Percentiles rank a stretch among this genome's conserved stretches.
These are phyloP conservation scores for Mucor indicus DNA, from an alignment of 371 early-diverging fungal genomes.

Conservation along the genomic window DNA sequence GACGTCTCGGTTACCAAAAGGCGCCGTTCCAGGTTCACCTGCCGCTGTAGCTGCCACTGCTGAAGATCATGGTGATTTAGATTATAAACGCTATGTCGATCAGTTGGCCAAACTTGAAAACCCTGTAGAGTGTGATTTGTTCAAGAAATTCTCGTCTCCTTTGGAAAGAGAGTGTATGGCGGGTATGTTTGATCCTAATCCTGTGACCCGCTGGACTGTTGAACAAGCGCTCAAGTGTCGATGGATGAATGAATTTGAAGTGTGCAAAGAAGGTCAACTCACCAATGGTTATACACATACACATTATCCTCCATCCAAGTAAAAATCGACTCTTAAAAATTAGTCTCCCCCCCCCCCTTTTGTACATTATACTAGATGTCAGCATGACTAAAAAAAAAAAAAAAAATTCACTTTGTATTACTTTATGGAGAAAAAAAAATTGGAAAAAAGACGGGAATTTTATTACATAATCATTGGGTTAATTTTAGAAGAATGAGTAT, in stretches of 20 bases:
- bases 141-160: slow-evolving; percentile 15
- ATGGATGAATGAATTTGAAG: slow-evolving; percentile 63
- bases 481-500: not conserved
- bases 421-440: no score
- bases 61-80: slow-evolving; percentile 28
- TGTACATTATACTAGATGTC: no score
- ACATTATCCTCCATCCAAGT: no score
- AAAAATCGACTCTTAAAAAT: no score
- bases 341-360: no score
- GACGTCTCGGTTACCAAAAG: slow-evolving; percentile 8
- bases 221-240: slow-evolving; percentile 75
- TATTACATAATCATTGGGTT: not conserved
- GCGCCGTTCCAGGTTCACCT: slow-evolving; percentile 28
- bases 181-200: slow-evolving; percentile 68
- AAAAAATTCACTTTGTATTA: no score
- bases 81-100: slow-evolving; percentile 21
- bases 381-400: no score
- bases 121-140: slow-evolving; percentile 26
- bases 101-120: slow-evolving; percentile 21
- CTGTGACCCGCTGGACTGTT: slow-evolving; percentile 72
- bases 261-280: slow-evolving; percentile 30
- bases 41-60: slow-evolving; percentile 31
- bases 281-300: slow-evolving; percentile 22
- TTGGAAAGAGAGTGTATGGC: slow-evolving; percentile 33
- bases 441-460: no score